Evolutionary conservation across 352 stramenopile species (phyloP), one percentile per base, ranked within the genome.

Genomic region (Globisporangium alternatum): DNA sequence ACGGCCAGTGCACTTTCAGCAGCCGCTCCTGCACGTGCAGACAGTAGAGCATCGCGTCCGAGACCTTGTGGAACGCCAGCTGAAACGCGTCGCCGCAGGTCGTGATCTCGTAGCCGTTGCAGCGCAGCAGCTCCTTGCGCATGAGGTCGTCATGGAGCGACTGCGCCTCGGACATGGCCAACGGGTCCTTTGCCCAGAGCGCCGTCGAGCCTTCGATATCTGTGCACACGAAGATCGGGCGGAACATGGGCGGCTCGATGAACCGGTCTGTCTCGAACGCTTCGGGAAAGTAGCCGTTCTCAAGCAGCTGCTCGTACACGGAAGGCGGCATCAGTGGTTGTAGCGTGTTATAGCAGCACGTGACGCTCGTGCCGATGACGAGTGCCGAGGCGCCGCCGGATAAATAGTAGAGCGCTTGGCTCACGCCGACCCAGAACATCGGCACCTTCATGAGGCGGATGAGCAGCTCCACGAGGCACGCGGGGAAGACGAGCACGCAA

Each of bases 131-230:
- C 51, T 88, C 67, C 25, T 74, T 59, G 3, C 86, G 83, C 30
- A 94, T 56, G 33, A 88, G 69, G 53, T 89, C 78, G 56, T 95
- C 86, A 62, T 95, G 86, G 12, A 90, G 71, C 35, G 75, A 82
- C 54, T 91, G 81, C 1, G 86, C 86, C 31, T 87, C 72, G 3
- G 73, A 66, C 82, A 95, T 93, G 0, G 76, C 71, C 2, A 78
- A 67, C 0, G 73, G 59, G 10, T 75, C 68, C 1, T 52, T 71
- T 12, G 79, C 72, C 86, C 86, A 95, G 28, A 95, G 70, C 22
- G 67, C 69, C 48, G 78, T 95, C 15, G 83, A 93, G 35, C 75
- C 81, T 79, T 95, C 81, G 59, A 95, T 93, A 64, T 95, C 86
- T 0, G 86, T 95, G 17, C 70, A 85, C n/a, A 95, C 83, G 64